phyloP scores from a whole-genome alignment of 2,329 filamentous ascomycete species.

The Penicillium frequentans region DNA sequence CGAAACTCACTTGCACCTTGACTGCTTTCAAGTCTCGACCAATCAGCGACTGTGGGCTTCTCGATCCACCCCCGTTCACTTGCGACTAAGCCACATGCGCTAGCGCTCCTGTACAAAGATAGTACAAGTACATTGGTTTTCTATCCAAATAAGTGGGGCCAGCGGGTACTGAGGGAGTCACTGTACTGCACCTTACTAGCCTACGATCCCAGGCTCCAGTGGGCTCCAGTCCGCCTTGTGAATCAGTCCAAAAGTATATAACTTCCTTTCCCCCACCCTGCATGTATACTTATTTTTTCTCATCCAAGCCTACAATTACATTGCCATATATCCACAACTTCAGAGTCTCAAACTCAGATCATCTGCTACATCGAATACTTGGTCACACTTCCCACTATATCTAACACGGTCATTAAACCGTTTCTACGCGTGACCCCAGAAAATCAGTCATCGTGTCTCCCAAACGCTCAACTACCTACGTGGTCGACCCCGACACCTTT shows the following conservation, averaged over 20 bases:
- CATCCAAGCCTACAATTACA: not conserved
- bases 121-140: not conserved
- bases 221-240: constrained; percentile 8
- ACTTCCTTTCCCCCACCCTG: not conserved
- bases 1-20: not conserved
- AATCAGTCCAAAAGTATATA: constrained; percentile 10
- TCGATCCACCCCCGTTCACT: not conserved
- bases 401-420: constrained; percentile 8
- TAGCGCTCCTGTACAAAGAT: not conserved
- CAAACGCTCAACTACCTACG: constrained; percentile 23
- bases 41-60: constrained; percentile 8
- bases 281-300: not conserved
- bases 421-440: constrained; percentile 14
- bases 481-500: constrained; percentile 19
- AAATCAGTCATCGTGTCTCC: constrained; percentile 33
- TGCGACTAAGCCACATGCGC: constrained; percentile 15
- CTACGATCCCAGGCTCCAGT: constrained; percentile 18
- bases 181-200: not conserved
- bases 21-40: not conserved
- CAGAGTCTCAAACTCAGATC: not conserved
- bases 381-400: not conserved
- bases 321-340: not conserved
- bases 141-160: not conserved
- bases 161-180: constrained; percentile 9
- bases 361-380: not conserved